Evolutionary conservation across 2,329 filamentous ascomycete genomes (phyloP), one percentile per base, ranked within the genome.

Genomic region (Hymenotorrendiella dingleyae): DNA sequence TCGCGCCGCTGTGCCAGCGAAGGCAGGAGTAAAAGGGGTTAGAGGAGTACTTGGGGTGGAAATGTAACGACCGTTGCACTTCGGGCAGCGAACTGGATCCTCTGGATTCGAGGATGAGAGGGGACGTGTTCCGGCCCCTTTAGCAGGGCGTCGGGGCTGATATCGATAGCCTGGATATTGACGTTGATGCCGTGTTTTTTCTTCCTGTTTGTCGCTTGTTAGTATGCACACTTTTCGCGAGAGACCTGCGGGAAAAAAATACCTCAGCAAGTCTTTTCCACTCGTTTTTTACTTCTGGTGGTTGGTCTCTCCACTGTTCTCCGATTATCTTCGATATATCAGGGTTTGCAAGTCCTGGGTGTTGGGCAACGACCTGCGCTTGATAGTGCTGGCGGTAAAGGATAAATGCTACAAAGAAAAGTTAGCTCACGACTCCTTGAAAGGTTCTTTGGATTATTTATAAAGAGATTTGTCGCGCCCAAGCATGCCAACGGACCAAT

Each of bases 251-350:
- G n/a, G n/a, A n/a, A n/a, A n/a, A n/a, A n/a, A 8, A 50, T 66
- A 83, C 86, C 67, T 94, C 88, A 47, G 93, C 93, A 43, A 94
- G 76, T 47, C 76, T 74, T 64, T 93, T 94, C 93, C 93, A 98
- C 62, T 82, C 76, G 50, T 81, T 78, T 66, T 94, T 94, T 44
- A 82, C 74, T 40, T 85, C 78, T 19, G 83, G 74, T 4, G 80
- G 67, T 59, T 94, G 82, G 43, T 80, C 76, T 58, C 84, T 81
- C 93, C 93, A 98, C 76, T 90, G 84, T 62, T 60, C 59, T 40
- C 91, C 91, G 54, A 97, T 94, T 56, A 97, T 94, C 67, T 96
- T 96, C 52, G 91, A 96, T 56, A 97, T 94, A 40, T 96, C 88
- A 3, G 91, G 91, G 65, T 97, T 97, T 34, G 90, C 82, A 52